Evolutionary conservation across 768 basidiomycete genomes (phyloP), one percentile per base, ranked within the genome.

Genomic region (Pulveroboletus sp.): DNA sequence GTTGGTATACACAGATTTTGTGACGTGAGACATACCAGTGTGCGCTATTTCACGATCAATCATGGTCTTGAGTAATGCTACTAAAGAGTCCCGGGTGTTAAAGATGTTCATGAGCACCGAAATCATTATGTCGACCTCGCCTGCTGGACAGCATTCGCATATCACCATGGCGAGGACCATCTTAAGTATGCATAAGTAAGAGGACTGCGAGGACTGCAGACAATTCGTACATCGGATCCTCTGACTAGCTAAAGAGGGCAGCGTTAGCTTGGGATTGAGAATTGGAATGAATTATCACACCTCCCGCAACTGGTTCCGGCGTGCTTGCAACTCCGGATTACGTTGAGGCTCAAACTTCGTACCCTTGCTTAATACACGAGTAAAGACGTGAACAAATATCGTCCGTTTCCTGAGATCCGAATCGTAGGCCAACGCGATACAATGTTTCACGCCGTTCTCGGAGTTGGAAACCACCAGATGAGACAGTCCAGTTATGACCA

Each of bases 391-490:
- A 13, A 90, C 82, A 60, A 94, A 97, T 21, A 93, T 90, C 10
- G 79, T 75, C 13, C 90, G 80, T 58, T 86, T 84, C 33, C 77
- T 69, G 21, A 76, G 70, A 59, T 94, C 87, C 19, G 72, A 64
- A 58, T 90, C 85, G 57, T 90, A 92, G 1, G 87, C 89, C 50
- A 89, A 73, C 5, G 82, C 72, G 19, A 94, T 78, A 58, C 87
- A 92, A 63, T 94, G 90, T 64, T 92, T 93, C 62, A 94, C 82
- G 6, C 90, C 93, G 57, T 82, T 85, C 60, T 94, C 90, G 14
- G 88, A 84, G 61, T 95, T 95, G 12, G 90, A 80, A 29, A 77
- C 80, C 47, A 95, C 84, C 6, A 95, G 74, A 52, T 92, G 84
- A 1, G 91, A 80, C 7, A 95, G 77, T 1, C 87, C 90, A 6